phyloP scores from a whole-genome alignment of 2,329 filamentous ascomycete species.

The Penicillium sp. region DNA sequence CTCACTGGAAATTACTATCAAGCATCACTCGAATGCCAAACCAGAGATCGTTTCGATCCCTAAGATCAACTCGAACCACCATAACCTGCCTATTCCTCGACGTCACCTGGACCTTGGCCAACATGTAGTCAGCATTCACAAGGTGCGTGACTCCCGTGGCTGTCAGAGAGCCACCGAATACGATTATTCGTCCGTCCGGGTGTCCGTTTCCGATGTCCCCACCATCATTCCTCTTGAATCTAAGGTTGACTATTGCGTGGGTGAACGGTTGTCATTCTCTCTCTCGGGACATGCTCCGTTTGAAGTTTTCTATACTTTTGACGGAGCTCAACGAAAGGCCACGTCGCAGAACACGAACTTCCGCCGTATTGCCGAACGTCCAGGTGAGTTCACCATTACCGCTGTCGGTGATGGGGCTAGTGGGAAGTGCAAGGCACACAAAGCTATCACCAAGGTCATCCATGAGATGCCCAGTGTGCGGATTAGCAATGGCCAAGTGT shows the following conservation, averaged over 20 bases:
- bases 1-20: constrained; percentile 86
- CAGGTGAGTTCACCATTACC: constrained; percentile 84
- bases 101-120: constrained; percentile 82
- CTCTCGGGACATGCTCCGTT: constrained; percentile 90
- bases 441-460: constrained; percentile 77
- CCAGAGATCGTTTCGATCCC: constrained; percentile 80
- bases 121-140: constrained; percentile 83
- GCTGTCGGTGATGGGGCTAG: constrained; percentile 84
- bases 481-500: constrained; percentile 78
- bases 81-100: constrained; percentile 81
- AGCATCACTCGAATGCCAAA: constrained; percentile 77
- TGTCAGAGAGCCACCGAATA: constrained; percentile 77
- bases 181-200: constrained; percentile 74
- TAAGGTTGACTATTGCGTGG: constrained; percentile 86
- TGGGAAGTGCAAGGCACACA: constrained; percentile 74
- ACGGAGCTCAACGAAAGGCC: constrained; percentile 74
- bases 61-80: constrained; percentile 71
- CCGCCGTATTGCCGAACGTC: constrained; percentile 86
- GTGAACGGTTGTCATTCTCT: constrained; percentile 89
- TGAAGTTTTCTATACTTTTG: constrained; percentile 88
- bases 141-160: constrained; percentile 81
- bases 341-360: constrained; percentile 73
- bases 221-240: constrained; percentile 85
- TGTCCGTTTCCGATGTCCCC: constrained; percentile 90
- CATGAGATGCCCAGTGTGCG: constrained; percentile 90